A percentile compares a stretch with the other conserved stretches of the same genome.
Conservation (phyloP, 1,284 basidiomycete species). For the Marasmius tenuissimus region DNA sequence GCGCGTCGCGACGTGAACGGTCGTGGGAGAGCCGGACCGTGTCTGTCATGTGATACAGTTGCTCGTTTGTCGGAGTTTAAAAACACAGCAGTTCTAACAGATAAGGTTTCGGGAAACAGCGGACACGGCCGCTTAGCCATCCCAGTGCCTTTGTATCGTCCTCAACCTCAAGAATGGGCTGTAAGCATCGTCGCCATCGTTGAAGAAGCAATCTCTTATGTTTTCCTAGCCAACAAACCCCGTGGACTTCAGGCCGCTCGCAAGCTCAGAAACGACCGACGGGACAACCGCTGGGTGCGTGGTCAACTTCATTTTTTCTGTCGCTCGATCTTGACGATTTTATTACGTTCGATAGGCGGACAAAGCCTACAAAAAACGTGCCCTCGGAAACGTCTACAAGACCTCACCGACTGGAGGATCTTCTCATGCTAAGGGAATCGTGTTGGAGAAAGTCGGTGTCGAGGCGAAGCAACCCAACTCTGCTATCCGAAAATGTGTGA, state of each 20-base stretch:
- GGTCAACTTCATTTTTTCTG: slow-evolving; percentile 9
- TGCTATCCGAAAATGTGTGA: slow-evolving; percentile 99
- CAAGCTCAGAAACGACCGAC: slow-evolving; percentile 94
- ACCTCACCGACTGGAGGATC: slow-evolving; percentile 99
- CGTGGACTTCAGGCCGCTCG: slow-evolving; percentile 99
- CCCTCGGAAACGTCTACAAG: slow-evolving; percentile 99
- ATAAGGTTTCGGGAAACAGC: slow-evolving; percentile 10
- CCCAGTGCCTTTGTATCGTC: slow-evolving; percentile 25
- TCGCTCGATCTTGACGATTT: slow-evolving; percentile 13
- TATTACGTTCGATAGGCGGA: slow-evolving; percentile 70
- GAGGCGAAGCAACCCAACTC: slow-evolving; percentile 99
- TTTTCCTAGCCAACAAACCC: slow-evolving; percentile 85
- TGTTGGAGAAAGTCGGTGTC: slow-evolving; percentile 96
- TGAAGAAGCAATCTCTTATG: slow-evolving; percentile 10
- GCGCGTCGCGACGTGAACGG: too few species aligned
- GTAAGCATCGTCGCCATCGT: slow-evolving; percentile 48
- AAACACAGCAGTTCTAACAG: not conserved
- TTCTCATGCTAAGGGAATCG: slow-evolving; percentile 99
- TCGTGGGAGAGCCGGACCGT: too few species aligned
- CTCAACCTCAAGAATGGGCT: slow-evolving; percentile 77
- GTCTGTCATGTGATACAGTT: not conserved
- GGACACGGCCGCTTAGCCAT: slow-evolving; percentile 2
- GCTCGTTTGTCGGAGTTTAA: not conserved
- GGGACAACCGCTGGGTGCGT: slow-evolving; percentile 96
- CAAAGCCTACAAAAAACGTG: slow-evolving; percentile 99